Base-by-base conservation (phyloP, 2,329 filamentous ascomycete species). In the Exserohilum turcica region DNA sequence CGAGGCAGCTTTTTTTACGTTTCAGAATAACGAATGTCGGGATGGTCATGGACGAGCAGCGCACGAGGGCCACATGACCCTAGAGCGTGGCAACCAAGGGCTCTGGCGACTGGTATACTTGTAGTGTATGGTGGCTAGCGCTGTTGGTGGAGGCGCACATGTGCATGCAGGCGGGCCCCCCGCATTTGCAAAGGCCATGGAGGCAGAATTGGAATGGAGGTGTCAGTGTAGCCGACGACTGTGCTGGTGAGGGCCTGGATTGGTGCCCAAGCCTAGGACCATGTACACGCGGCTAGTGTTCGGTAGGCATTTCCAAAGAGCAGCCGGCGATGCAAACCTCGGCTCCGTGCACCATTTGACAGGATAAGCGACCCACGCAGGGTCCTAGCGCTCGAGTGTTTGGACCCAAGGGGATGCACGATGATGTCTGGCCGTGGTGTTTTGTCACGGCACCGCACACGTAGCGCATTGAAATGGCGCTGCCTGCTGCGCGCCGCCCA, bases 361-460 rank as follows among this genome's bases (percentile, higher is more conserved):
- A 61, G 64, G 64, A 63, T 57, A 51, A 48, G 56, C 56, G 60
- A 46, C 54, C 56, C 59, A 57, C 49, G 43, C 21, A 40, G 35
- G 53, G 56, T 53, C 56, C 45, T 49, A 29, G 49, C 54, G 51
- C 48, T 24, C 44, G 44, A 44, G 47, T 27, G 37, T 51, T 37
- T 55, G n/a, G 33, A 43, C 48, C 50, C 29, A 31, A 56, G 47
- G 27, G 38, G 48, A 49, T 60, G 64, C 53, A 39, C 45, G 43
- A 63, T 64, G 61, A 64, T 63, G 57, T 66, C 56, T 54, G 57
- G 49, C 47, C 54, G 28, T 47, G 42, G 47, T 43, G 38, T 45
- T 33, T 33, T 46, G 47, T 50, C 52, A 43, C 48, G 52, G 52
- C 49, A 52, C 31, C 28, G 48, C 47, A 53, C 35, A 46, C 21